Base-by-base conservation (phyloP, 805 yeast genomes). In the Torulaspora franciscae region DNA sequence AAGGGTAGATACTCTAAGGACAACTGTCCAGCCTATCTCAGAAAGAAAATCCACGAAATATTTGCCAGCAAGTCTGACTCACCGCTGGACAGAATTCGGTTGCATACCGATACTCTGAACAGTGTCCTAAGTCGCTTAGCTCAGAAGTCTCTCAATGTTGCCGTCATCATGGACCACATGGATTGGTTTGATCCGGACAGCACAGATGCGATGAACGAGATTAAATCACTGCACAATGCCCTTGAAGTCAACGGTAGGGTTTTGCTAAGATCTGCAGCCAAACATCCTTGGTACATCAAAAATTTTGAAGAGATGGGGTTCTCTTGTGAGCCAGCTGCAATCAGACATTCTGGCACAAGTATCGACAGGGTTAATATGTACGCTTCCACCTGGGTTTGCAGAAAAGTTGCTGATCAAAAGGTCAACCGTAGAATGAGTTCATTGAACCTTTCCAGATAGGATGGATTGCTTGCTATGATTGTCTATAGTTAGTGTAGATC, bases 91-190 rank as follows among this genome's bases (percentile, higher is more conserved):
- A 79, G 77, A 44, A 79, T 85, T 51, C 76, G 93, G 59, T 66
- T 85, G 37, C 95, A 85, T 66, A 85, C 95, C 1, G 95, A 86
- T 62, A 80, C 81, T 46, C 71, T 85, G 57, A 81, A 78, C 58
- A 89, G 85, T 57, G 93, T 86, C 2, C 77, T 83, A 50, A 80
- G 77, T 33, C 74, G 93, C 50, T 69, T 85, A 42, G 70, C 80
- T 22, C 69, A 74, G 39, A 74, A 76, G 45, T 76, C 88, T 8
- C 72, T 85, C 35, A 80, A 90, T 4, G 80, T 82, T 54, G 91
- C 91, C 26, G 77, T 85, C 33, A 83, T 85, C 43, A 85, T 85
- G 95, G 95, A 85, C 64, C 95, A 85, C 64, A 84, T 86, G 93
- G 95, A 86, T 66, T 85, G 95, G 95, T 85, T 85, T 59, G 81